Evolutionary conservation across 768 basidiomycete species (phyloP).

Genomic region (Sutorius australiensis): DNA sequence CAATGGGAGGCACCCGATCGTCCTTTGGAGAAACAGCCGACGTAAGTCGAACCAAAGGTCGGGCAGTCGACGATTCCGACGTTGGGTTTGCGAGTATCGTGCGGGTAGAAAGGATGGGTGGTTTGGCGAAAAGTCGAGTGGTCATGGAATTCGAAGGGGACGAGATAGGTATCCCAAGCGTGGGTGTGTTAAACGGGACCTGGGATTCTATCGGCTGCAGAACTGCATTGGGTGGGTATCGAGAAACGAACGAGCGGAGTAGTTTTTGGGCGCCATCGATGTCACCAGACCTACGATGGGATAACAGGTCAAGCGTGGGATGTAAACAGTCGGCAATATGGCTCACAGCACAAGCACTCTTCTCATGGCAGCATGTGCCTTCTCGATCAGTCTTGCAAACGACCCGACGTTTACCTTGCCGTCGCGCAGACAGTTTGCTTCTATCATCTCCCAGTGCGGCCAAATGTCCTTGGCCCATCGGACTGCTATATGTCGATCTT

Average conservation of each 20-base stretch:
- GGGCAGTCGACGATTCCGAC: slow-evolving; percentile 29
- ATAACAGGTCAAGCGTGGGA: background rate
- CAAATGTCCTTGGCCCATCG: slow-evolving; percentile 62
- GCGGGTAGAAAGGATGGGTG: slow-evolving; percentile 53
- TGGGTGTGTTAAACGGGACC: background rate
- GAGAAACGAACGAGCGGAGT: slow-evolving; percentile 56
- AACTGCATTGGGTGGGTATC: slow-evolving; percentile 60
- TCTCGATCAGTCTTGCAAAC: slow-evolving; percentile 57
- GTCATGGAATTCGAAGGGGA: slow-evolving; percentile 5
- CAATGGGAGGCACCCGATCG: slow-evolving; percentile 73
- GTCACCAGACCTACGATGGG: slow-evolving; percentile 41
- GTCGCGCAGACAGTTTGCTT: slow-evolving; percentile 35
- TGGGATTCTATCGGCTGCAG: slow-evolving; percentile 30
- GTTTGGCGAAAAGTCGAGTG: slow-evolving; percentile 36
- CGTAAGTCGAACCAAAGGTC: slow-evolving; percentile 71
- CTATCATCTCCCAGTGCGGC: slow-evolving; percentile 55
- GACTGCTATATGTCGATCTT: slow-evolving; percentile 47
- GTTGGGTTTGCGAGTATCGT: slow-evolving; percentile 42
- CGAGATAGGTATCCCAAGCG: background rate
- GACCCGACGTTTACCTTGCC: slow-evolving; percentile 18
- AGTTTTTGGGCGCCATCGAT: slow-evolving; percentile 51
- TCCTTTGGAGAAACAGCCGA: slow-evolving; percentile 60
- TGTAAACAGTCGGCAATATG: background rate
- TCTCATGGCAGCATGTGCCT: slow-evolving; percentile 66
- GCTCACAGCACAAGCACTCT: slow-evolving; percentile 60